Evolutionary conservation across 1,284 basidiomycete genomes (phyloP), one percentile per base, ranked within the genome.

Genomic region (Microbotryum saponariae): DNA sequence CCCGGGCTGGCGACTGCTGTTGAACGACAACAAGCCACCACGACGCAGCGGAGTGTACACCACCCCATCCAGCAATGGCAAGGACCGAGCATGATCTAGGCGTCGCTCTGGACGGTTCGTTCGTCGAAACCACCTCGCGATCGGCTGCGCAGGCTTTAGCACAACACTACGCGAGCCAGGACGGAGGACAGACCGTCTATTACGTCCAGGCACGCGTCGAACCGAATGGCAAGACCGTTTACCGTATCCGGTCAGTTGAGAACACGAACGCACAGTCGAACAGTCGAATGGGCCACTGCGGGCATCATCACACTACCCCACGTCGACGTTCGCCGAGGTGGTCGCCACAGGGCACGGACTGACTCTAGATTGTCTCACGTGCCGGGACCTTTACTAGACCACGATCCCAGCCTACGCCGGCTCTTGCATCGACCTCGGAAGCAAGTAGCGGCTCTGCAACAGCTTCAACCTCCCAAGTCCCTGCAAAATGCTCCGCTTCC

Each of bases 61-160:
- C 37, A 42, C 37, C 12, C 37, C 37, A 42, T 9, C 12, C 10
- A 42, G 37, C 37, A 12, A 42, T 42, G 37, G 2, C 37, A 12
- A 49, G 47, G n/a, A 49, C n/a, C 47, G 47, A 25, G 14, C 21
- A 20, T 9, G 62, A 63, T 46, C 33, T 63, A 4, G 62, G 59
- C 3, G 29, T 64, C 4, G 59, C 59, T 5, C 46, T 47, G 29
- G 66, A 68, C 29, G 59, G 57, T 7, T 61, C 54, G 6, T 68
- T 68, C 29, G 65, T 70, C 25, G 68, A 71, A 59, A 71, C 68
- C 23, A 68, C 70, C 4, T 65, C 57, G 33, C 56, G 58, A 31
- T 56, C 56, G 12, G 68, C 70, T 1, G 67, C 69, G n/a, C 60
- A 53, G 16, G 66, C 63, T 8, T 42, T 71, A 18, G 68, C 65